Conservation (phyloP, 1,284 basidiomycete species). For the Hemileia vastatrix region DNA sequence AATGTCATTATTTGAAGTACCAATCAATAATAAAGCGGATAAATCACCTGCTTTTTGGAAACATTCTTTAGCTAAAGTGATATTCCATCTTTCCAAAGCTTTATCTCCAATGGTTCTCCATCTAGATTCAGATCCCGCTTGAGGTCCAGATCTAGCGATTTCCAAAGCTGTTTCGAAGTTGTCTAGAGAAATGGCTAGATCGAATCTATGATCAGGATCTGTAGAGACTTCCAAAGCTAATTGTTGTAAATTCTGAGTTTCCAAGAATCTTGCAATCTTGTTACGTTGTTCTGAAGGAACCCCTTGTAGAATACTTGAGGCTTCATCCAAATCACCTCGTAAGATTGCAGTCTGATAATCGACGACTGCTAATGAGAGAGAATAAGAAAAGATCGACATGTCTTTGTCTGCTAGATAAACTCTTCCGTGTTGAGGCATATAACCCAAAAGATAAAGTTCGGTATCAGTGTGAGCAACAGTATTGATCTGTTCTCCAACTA, state of each 20-base stretch:
- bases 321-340: conserved; percentile 35
- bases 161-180: conserved; percentile 42
- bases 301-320: conserved; percentile 32
- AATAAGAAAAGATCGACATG: conserved; percentile 35
- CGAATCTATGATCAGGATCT: conserved; percentile 41
- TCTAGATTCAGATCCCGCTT: conserved; percentile 35
- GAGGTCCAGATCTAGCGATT: conserved; percentile 38
- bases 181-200: conserved; percentile 41
- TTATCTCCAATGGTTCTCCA: conserved; percentile 45
- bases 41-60: conserved; percentile 40
- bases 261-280: conserved; percentile 40
- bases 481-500: conserved; percentile 43
- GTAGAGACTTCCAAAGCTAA: conserved; percentile 39
- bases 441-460: conserved; percentile 43
- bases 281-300: conserved; percentile 38
- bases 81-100: conserved; percentile 39
- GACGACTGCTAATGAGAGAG: conserved; percentile 39
- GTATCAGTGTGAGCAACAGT: conserved; percentile 42
- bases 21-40: conserved; percentile 38
- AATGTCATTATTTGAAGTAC: conserved; percentile 35
- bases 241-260: conserved; percentile 35
- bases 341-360: conserved; percentile 44
- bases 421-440: conserved; percentile 40
- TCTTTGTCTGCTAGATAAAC: conserved; percentile 41
- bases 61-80: conserved; percentile 38